phyloP scores from a whole-genome alignment of 2,329 filamentous ascomycete genomes.

The Colletotrichum cuscutae region DNA sequence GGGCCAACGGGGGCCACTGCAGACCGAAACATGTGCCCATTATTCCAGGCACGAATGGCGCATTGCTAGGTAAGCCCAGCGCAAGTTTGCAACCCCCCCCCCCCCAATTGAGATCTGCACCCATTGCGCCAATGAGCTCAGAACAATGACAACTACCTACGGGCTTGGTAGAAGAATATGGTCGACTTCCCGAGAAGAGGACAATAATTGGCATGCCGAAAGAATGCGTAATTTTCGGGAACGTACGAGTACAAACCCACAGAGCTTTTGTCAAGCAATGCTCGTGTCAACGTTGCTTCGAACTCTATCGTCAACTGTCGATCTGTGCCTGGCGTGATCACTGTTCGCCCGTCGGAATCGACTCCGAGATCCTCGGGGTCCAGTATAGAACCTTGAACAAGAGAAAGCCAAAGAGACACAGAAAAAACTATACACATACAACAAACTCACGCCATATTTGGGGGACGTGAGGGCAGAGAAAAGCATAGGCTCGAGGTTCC shows the following conservation, averaged over 20 bases:
- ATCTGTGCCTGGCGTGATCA: not conserved
- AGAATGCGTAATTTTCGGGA: not conserved
- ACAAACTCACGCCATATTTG: not conserved
- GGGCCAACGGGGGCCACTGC: not conserved
- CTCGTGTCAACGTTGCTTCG: not conserved
- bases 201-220: not conserved
- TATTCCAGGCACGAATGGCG: not conserved
- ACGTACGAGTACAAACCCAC: not conserved
- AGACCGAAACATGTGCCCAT: not conserved
- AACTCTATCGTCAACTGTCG: not conserved
- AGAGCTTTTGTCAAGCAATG: not conserved
- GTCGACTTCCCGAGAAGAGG: not conserved
- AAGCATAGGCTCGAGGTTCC: slow-evolving; percentile 9
- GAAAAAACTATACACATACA: not conserved
- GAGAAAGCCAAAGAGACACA: not conserved
- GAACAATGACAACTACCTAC: not conserved
- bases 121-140: not conserved
- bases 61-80: not conserved
- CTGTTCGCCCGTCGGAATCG: slow-evolving; percentile 1
- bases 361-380: not conserved
- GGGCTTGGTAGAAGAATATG: not conserved
- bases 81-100: not conserved
- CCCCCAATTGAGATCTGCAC: not conserved
- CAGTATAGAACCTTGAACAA: not conserved
- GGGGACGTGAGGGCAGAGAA: not conserved